A percentile compares a stretch with the other conserved stretches of the same genome.
Conservation (phyloP, 192 early-diverging fungal species). For the Coemansia sp. region DNA sequence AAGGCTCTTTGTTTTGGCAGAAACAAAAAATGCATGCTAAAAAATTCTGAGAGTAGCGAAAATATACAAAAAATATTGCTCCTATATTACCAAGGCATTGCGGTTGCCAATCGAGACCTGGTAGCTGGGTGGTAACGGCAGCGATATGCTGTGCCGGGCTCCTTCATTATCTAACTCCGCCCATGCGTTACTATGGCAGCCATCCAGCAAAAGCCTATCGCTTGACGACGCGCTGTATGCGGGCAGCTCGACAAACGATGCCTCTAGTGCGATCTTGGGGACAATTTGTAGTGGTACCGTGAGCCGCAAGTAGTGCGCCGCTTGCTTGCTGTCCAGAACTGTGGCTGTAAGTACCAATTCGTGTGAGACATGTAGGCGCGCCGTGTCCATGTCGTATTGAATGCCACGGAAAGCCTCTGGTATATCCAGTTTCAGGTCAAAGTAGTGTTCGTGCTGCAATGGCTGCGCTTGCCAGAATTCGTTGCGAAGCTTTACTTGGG, state of each 20-base stretch:
- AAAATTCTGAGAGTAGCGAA: not conserved
- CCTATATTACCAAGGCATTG: not conserved
- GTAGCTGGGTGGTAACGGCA: conserved; percentile 22
- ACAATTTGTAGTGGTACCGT: conserved; percentile 23
- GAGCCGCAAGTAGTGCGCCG: conserved; percentile 28
- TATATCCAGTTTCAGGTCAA: conserved; percentile 22
- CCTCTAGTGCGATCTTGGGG: conserved; percentile 14
- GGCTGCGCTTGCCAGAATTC: conserved; percentile 9
- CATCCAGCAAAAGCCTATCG: conserved; percentile 29
- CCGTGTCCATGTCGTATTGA: conserved; percentile 37
- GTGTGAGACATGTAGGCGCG: conserved; percentile 22
- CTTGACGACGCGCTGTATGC: conserved; percentile 13
- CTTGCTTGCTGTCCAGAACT: conserved; percentile 17
- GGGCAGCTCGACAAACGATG: conserved; percentile 23
- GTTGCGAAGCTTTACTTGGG: not conserved
- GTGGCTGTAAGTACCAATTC: conserved; percentile 43
- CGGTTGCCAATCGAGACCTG: not conserved
- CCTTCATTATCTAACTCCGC: not conserved
- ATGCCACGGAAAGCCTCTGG: conserved; percentile 21
- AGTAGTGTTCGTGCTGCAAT: conserved; percentile 22
- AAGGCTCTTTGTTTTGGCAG: not conserved
- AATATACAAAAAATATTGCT: not conserved
- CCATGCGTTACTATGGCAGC: not conserved
- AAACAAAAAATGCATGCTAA: not conserved
- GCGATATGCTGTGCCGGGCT: not conserved